Conservation (phyloP, 495 filamentous ascomycete genomes). For the Penicillium chermesinum region DNA sequence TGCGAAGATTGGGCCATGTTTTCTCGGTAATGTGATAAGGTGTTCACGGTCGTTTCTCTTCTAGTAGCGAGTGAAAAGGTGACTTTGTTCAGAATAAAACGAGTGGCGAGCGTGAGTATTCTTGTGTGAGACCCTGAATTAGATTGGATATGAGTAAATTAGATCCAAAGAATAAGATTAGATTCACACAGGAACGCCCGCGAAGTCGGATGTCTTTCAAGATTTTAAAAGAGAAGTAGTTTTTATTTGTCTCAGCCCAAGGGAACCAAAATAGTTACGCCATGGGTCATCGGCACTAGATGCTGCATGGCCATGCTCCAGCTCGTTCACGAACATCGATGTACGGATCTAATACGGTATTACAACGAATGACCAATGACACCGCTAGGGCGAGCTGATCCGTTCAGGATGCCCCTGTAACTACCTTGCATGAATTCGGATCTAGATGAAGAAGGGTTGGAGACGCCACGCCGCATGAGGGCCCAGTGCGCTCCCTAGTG, state of each 20-base stretch:
- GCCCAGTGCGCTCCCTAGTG: slow-evolving; percentile 5
- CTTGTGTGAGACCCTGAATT: slow-evolving; percentile 4
- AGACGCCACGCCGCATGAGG: slow-evolving; percentile 12
- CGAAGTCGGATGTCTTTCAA: slow-evolving; percentile 17
- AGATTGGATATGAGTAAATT: slow-evolving; percentile 13
- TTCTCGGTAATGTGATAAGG: neutral
- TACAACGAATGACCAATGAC: slow-evolving; percentile 7
- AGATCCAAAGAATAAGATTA: slow-evolving; percentile 15
- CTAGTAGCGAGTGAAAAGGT: neutral
- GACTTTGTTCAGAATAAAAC: neutral
- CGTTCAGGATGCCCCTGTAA: slow-evolving; percentile 21
- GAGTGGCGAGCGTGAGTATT: neutral
- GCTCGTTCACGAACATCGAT: slow-evolving; percentile 15
- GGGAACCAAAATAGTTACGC: slow-evolving; percentile 17
- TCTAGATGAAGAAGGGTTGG: slow-evolving; percentile 21
- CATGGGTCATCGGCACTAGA: slow-evolving; percentile 19
- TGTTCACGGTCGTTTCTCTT: neutral
- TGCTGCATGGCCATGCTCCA: slow-evolving; percentile 25
- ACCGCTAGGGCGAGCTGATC: slow-evolving; percentile 1
- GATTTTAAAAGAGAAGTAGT: slow-evolving; percentile 22
- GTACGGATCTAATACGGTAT: slow-evolving; percentile 17
- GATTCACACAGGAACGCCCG: slow-evolving; percentile 5
- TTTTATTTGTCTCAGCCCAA: slow-evolving; percentile 9
- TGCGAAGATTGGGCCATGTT: slow-evolving; percentile 35
- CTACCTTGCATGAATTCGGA: slow-evolving; percentile 29